Percentiles rank a stretch among this genome's conserved stretches.
These are phyloP conservation scores for Gamsiella multidivaricata DNA, from an alignment of 192 early-diverging fungal species.

Conservation along the genomic window DNA sequence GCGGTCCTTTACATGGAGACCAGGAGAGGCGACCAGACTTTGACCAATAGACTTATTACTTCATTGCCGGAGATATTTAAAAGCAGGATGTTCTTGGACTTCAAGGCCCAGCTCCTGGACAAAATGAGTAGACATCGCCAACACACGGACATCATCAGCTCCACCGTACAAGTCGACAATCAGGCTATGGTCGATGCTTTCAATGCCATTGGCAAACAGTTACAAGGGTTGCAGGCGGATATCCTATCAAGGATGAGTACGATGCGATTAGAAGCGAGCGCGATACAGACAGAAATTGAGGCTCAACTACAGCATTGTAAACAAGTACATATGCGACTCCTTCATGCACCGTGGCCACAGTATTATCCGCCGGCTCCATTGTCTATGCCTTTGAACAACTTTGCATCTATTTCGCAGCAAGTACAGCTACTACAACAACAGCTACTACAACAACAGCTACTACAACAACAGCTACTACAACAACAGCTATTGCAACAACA, in stretches of 20 bases:
- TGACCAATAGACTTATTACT: neutral
- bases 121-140: neutral
- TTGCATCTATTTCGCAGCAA: too few species aligned
- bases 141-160: neutral
- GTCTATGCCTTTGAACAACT: too few species aligned
- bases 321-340: too few species aligned
- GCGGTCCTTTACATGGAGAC: neutral
- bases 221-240: neutral
- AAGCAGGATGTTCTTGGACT: neutral
- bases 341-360: too few species aligned
- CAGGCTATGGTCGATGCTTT: neutral
- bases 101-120: neutral
- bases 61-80: constrained; percentile 11
- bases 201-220: neutral
- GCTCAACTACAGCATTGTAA: too few species aligned
- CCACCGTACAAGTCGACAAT: neutral
- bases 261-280: too few species aligned
- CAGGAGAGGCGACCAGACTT: neutral
- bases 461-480: neutral
- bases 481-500: neutral
- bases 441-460: neutral
- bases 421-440: neutral
- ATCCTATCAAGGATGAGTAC: too few species aligned
- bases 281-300: too few species aligned
- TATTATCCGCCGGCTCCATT: too few species aligned